phyloP scores from a whole-genome alignment of 805 yeast genomes.

The Saccharomycopsis selenospora region DNA sequence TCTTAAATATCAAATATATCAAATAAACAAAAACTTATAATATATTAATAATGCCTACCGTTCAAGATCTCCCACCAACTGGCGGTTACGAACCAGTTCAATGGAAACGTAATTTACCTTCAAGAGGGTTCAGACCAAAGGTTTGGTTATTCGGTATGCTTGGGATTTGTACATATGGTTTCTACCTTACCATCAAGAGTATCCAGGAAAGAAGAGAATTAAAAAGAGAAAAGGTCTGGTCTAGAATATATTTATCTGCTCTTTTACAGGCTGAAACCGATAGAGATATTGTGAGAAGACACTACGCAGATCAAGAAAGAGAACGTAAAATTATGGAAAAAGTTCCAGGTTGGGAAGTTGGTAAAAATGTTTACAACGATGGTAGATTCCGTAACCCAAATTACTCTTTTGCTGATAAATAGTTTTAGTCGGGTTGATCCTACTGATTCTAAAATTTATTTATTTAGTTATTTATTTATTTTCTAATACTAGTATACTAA shows the following conservation, averaged over 20 bases:
- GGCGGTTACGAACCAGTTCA: constrained; percentile 83
- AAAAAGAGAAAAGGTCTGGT: constrained; percentile 69
- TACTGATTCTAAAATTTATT: too few species aligned
- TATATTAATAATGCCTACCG: constrained; percentile 22
- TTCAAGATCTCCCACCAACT: constrained; percentile 80
- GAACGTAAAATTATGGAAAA: constrained; percentile 62
- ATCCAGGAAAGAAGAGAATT: constrained; percentile 72
- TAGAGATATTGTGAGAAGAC: constrained; percentile 68
- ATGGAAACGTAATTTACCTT: constrained; percentile 82
- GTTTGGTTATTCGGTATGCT: constrained; percentile 60
- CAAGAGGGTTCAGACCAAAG: constrained; percentile 77
- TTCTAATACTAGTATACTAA: too few species aligned
- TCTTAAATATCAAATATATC: too few species aligned
- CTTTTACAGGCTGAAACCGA: constrained; percentile 76
- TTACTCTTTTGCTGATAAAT: constrained; percentile 11
- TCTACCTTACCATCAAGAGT: constrained; percentile 56
- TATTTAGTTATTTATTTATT: too few species aligned
- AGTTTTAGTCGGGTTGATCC: too few species aligned
- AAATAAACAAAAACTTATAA: not conserved
- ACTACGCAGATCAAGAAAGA: constrained; percentile 54
- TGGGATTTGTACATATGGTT: constrained; percentile 64
- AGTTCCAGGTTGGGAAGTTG: constrained; percentile 56
- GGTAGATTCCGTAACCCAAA: constrained; percentile 29
- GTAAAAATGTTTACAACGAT: constrained; percentile 39
- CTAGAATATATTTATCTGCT: constrained; percentile 66